These are phyloP conservation scores for Linum trigynum DNA, from an alignment of 345 rosid species.

Conservation along the genomic window DNA sequence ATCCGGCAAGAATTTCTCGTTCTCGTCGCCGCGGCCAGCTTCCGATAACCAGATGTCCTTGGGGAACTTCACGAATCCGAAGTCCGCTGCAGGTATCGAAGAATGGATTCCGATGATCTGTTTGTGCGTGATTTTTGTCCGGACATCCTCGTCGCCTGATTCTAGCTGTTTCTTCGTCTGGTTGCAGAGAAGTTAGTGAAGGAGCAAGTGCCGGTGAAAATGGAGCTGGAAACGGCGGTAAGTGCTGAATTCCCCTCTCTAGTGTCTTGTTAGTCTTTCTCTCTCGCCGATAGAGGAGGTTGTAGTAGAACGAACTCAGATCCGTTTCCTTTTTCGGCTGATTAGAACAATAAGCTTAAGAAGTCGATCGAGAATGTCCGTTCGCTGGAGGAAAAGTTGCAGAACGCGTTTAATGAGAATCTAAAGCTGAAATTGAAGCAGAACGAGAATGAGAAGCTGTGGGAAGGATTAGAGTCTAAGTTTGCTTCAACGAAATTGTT, in stretches of 20 bases:
- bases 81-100: constrained; percentile 71
- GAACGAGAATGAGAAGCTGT: constrained; percentile 85
- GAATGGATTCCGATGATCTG: neutral
- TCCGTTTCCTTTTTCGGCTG: neutral
- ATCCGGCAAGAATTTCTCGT: constrained; percentile 14
- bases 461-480: constrained; percentile 85
- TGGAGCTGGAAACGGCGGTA: constrained; percentile 89
- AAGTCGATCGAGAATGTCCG: constrained; percentile 52
- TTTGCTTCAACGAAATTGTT: constrained; percentile 74
- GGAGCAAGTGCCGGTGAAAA: constrained; percentile 79
- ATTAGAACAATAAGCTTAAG: constrained; percentile 70
- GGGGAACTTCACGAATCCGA: constrained; percentile 68
- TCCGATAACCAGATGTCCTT: constrained; percentile 36
- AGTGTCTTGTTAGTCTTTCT: neutral
- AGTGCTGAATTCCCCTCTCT: neutral
- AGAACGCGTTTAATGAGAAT: constrained; percentile 80
- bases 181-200: constrained; percentile 72
- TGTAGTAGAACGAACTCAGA: neutral
- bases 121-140: constrained; percentile 1
- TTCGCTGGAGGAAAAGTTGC: constrained; percentile 71
- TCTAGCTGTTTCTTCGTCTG: constrained; percentile 18
- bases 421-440: constrained; percentile 80
- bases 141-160: constrained; percentile 13
- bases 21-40: constrained; percentile 46
- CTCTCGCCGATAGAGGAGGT: neutral